phyloP scores from a whole-genome alignment of 2,329 filamentous ascomycete genomes.

The Talaromyces sp. region DNA sequence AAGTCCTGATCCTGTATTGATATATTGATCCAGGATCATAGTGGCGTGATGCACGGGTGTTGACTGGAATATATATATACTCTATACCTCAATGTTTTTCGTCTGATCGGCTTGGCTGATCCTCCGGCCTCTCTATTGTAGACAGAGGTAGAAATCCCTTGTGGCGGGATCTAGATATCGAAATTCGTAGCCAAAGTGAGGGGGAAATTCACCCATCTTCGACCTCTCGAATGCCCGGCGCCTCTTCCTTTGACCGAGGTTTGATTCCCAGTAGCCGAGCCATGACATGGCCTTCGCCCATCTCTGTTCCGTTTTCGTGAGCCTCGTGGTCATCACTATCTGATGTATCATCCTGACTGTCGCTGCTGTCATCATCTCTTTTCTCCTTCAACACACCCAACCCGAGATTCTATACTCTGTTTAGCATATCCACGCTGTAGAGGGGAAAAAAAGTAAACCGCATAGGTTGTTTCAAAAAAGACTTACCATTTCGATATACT shows the following conservation, averaged over 20 bases:
- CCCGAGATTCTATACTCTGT: constrained; percentile 33
- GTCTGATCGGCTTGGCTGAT: neutral
- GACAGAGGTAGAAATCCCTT: neutral
- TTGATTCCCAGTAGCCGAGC: constrained; percentile 35
- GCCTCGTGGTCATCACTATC: constrained; percentile 17
- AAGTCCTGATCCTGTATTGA: neutral
- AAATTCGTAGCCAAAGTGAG: neutral
- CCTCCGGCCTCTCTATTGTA: neutral
- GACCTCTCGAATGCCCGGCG: constrained; percentile 37
- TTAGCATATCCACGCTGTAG: neutral
- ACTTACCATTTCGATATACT: constrained; percentile 42
- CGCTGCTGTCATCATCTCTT: constrained; percentile 16
- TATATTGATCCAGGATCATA: neutral
- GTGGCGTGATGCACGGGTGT: neutral
- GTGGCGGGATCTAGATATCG: neutral
- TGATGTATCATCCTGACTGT: constrained; percentile 3
- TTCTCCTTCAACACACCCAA: constrained; percentile 43
- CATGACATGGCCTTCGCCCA: constrained; percentile 27
- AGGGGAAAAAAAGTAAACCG: neutral
- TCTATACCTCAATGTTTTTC: neutral
- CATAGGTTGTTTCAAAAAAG: neutral
- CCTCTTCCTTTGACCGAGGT: constrained; percentile 26
- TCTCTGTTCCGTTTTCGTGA: constrained; percentile 7
- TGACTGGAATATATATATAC: neutral
- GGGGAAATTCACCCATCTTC: constrained; percentile 13